Evolutionary conservation across 257 asterid species (phyloP).

Genomic region (Verbena officinalis): DNA sequence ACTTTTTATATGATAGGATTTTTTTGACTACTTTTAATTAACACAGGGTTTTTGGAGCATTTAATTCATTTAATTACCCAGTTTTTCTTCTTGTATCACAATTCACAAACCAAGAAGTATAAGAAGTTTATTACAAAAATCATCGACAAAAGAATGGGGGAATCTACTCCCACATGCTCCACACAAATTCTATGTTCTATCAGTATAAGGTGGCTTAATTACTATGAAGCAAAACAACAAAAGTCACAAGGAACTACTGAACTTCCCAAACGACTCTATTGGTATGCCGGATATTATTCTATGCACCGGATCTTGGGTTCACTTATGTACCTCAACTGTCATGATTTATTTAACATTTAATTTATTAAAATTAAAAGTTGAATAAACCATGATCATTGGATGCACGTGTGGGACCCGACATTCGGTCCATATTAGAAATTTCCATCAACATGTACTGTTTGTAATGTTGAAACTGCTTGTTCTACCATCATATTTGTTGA

Average conservation of each 20-base stretch:
- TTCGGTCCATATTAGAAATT: neutral
- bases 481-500: slow-evolving; percentile 10
- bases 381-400: too few relatives aligned
- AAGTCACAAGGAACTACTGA: neutral
- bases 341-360: too few relatives aligned
- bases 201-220: neutral
- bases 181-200: neutral
- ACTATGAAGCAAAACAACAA: neutral
- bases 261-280: neutral
- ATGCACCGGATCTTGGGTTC: too few relatives aligned
- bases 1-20: too few relatives aligned
- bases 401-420: too few relatives aligned
- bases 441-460: slow-evolving; percentile 16
- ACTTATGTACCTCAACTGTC: too few relatives aligned
- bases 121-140: slow-evolving; percentile 23
- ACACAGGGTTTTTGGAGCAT: too few relatives aligned
- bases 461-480: slow-evolving; percentile 12
- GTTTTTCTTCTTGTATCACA: neutral
- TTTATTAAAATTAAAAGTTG: too few relatives aligned
- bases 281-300: too few relatives aligned
- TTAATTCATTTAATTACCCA: neutral
- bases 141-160: slow-evolving; percentile 3
- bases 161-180: slow-evolving; percentile 15
- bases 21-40: too few relatives aligned
- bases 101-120: neutral